Base-by-base conservation (phyloP, 352 stramenopile genomes). In the Globisporangium carolinianum region DNA sequence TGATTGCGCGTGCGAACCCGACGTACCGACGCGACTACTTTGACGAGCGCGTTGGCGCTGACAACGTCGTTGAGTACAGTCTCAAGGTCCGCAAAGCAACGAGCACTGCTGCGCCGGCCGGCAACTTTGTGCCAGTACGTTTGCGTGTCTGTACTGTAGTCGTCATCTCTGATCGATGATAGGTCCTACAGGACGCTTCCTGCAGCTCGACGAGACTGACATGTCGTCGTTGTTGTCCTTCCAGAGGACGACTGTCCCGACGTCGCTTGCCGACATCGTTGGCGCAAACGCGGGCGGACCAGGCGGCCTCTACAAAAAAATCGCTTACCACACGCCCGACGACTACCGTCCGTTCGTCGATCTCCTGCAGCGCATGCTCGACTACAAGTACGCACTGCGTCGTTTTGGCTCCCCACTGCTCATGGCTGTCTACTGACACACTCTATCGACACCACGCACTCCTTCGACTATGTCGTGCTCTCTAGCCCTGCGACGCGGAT, bases 271-370 rank as follows among this genome's bases (percentile, higher is more conserved):
- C 5, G 73, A 88, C 38, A 83, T 93, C 32, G 63, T 95, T 32
- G 73, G 75, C 4, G 63, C 79, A 0, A 60, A 81, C 38, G 68
- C 62, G 18, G 72, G 72, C 18, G 74, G 75, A 0, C 67, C 73
- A 3, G 74, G 69, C 10, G 69, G 76, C 1, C 57, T 75, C 14
- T 65, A 73, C 0, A 57, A 70, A 0, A 71, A 69, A 45, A 82
- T 91, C 57, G 66, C 87, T 5, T 67, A 81, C 58, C 94, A 98
- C 55, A 78, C 70, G 2, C 61, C 77, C 7, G 71, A 87, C 41
- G 85, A 98, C 56, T 98, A 98, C 67, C 69, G 78, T 12, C 66
- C 89, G 3, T 97, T 99, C 65, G 70, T 98, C 6, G 96, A 98
- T 68, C 72, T 99, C 10, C 71, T 99, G 10, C 75, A 91, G 62